phyloP scores from a whole-genome alignment of 441 rosid species.

The Jatropha multifida region DNA sequence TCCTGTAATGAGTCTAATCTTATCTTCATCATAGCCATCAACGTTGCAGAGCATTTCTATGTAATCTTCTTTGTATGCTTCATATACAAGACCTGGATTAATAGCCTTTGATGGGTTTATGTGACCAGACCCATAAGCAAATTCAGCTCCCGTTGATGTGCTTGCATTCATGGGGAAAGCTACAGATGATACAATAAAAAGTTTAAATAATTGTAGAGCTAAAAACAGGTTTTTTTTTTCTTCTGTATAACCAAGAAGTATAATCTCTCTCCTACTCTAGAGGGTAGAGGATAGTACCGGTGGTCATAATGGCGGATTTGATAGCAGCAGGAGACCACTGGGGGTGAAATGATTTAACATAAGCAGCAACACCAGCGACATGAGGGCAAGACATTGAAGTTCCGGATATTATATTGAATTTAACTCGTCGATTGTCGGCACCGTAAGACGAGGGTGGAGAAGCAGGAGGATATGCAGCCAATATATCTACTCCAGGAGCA shows the following conservation, averaged over 20 bases:
- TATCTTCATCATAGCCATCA: slow-evolving; percentile 6
- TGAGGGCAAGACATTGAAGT: slow-evolving; percentile 72
- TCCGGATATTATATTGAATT: slow-evolving; percentile 39
- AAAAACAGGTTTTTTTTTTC: too few species aligned
- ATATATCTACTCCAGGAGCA: slow-evolving; percentile 55
- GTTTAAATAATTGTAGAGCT: too few species aligned
- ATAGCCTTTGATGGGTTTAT: slow-evolving; percentile 37
- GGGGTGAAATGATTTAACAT: slow-evolving; percentile 47
- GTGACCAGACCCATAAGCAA: slow-evolving; percentile 50
- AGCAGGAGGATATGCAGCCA: slow-evolving; percentile 48
- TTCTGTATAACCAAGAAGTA: too few species aligned
- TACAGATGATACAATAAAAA: not conserved
- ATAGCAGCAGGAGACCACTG: slow-evolving; percentile 62
- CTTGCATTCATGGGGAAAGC: slow-evolving; percentile 41
- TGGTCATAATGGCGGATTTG: slow-evolving; percentile 70
- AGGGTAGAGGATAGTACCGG: slow-evolving; percentile 29
- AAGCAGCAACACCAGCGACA: slow-evolving; percentile 49
- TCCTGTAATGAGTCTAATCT: slow-evolving; percentile 28
- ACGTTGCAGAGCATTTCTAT: slow-evolving; percentile 34
- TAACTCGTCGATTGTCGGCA: slow-evolving; percentile 21
- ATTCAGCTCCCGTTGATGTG: slow-evolving; percentile 29
- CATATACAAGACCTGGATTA: slow-evolving; percentile 49
- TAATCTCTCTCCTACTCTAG: not conserved
- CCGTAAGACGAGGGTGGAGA: slow-evolving; percentile 8
- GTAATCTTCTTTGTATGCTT: slow-evolving; percentile 35